Evolutionary conservation across 192 early-diverging fungal genomes (phyloP).

Genomic region (Jimgerdemannia flammicorona): DNA sequence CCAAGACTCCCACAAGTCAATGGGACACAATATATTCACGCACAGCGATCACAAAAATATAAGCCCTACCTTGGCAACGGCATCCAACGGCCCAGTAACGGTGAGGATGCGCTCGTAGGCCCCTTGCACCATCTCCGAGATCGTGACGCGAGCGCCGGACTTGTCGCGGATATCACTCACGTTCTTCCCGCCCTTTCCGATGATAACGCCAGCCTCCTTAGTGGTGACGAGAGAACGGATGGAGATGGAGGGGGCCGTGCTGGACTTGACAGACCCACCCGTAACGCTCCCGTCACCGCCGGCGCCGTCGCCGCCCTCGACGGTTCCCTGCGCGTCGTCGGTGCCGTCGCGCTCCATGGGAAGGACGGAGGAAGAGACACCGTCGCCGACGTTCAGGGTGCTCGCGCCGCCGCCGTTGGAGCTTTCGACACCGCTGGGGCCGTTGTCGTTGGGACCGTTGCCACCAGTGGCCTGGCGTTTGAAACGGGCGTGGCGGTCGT

Average conservation of each 20-base stretch:
- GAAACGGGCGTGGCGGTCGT: no score
- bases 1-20: background rate
- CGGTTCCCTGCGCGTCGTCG: conserved; percentile 27
- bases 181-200: conserved; percentile 85
- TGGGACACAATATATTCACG: background rate
- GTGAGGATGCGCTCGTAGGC: conserved; percentile 72
- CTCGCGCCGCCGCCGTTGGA: background rate
- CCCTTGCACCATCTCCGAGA: conserved; percentile 82
- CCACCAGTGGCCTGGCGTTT: no score
- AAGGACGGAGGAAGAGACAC: background rate
- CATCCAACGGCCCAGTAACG: conserved; percentile 63
- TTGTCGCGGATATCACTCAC: conserved; percentile 86
- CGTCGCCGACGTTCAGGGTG: background rate
- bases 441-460: conserved; percentile 4
- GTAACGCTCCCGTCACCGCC: no score
- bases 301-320: conserved; percentile 36
- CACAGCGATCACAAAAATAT: background rate
- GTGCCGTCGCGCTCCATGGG: conserved; percentile 18
- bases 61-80: conserved; percentile 59
- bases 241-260: conserved; percentile 11
- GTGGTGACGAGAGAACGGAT: conserved; percentile 61
- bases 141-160: conserved; percentile 83
- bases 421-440: conserved; percentile 7
- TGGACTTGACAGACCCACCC: no score
- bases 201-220: conserved; percentile 83